A percentile compares a stretch with the other conserved stretches of the same genome.
phyloP scores from a whole-genome alignment of 208 protist genomes.

The Acanthamoeba castellanii region DNA sequence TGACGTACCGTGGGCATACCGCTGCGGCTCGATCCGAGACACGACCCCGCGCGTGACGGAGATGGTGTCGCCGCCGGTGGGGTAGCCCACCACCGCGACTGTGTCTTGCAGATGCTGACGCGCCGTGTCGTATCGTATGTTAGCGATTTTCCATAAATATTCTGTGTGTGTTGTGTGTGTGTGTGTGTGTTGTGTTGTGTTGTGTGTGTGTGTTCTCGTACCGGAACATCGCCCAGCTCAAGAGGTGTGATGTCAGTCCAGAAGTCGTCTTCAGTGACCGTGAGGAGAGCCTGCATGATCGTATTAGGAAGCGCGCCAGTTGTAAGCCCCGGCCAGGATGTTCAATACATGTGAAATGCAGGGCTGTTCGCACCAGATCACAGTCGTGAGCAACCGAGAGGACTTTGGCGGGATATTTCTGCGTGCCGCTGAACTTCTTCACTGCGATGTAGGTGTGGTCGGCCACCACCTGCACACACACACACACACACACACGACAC shows the following conservation, averaged over 20 bases:
- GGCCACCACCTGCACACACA: constrained; percentile 73
- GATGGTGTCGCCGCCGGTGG: constrained; percentile 87
- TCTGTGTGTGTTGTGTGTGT: too few relatives aligned
- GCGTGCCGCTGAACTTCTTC: constrained; percentile 80
- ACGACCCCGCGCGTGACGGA: constrained; percentile 86
- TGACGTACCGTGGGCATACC: constrained; percentile 75
- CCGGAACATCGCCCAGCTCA: background rate
- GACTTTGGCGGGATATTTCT: constrained; percentile 82
- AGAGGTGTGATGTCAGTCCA: constrained; percentile 75
- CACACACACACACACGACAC: background rate
- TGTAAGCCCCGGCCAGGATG: too few relatives aligned
- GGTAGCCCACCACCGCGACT: constrained; percentile 86
- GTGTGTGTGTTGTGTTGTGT: background rate
- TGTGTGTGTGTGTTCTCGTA: background rate
- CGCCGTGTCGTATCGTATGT: background rate
- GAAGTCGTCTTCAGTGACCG: constrained; percentile 82
- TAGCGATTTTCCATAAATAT: background rate
- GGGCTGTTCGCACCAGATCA: constrained; percentile 71
- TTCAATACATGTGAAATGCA: too few relatives aligned
- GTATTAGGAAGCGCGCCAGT: background rate
- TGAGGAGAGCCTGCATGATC: constrained; percentile 72
- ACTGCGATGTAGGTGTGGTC: constrained; percentile 78
- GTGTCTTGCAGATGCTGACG: constrained; percentile 84
- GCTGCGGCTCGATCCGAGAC: constrained; percentile 79
- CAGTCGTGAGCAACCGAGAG: constrained; percentile 83